A percentile compares a stretch with the other conserved stretches of the same genome.
phyloP scores from a whole-genome alignment of 2,329 filamentous ascomycete species.

The Clonostachys byssicola region DNA sequence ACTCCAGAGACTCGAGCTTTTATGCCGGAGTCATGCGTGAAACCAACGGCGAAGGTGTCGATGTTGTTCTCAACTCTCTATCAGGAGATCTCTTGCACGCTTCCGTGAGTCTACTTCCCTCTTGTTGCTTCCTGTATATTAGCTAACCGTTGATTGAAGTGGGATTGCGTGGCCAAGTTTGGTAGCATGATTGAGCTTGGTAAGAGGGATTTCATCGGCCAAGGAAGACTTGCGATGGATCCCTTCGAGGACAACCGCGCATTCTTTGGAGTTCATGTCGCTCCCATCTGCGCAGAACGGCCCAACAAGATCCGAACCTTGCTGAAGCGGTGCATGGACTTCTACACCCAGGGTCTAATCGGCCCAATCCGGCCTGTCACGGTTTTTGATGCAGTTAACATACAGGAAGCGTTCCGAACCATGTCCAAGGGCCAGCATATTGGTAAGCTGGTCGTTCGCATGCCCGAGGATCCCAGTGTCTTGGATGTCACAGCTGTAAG shows the following conservation, averaged over 20 bases:
- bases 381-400: slow-evolving; percentile 14
- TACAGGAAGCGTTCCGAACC: slow-evolving; percentile 32
- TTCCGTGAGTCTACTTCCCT: slow-evolving; percentile 6
- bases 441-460: slow-evolving; percentile 29
- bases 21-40: slow-evolving; percentile 11
- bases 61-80: slow-evolving; percentile 26
- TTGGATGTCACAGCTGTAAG: no score
- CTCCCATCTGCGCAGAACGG: no score
- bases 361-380: slow-evolving; percentile 5
- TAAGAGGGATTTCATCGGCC: slow-evolving; percentile 26
- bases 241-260: slow-evolving; percentile 30
- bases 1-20: slow-evolving; percentile 18
- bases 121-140: no score
- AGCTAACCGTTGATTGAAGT: slow-evolving; percentile 8
- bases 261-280: slow-evolving; percentile 26
- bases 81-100: slow-evolving; percentile 18
- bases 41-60: slow-evolving; percentile 21
- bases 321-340: no score
- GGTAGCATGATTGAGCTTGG: slow-evolving; percentile 42
- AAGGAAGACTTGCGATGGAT: slow-evolving; percentile 2
- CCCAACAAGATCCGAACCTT: no score
- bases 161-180: slow-evolving; percentile 36
- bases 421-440: slow-evolving; percentile 38
- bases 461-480: background rate
- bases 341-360: no score